Conservation (phyloP, 176 grass and related monocot species). For the Tillandsia fasciculata region DNA sequence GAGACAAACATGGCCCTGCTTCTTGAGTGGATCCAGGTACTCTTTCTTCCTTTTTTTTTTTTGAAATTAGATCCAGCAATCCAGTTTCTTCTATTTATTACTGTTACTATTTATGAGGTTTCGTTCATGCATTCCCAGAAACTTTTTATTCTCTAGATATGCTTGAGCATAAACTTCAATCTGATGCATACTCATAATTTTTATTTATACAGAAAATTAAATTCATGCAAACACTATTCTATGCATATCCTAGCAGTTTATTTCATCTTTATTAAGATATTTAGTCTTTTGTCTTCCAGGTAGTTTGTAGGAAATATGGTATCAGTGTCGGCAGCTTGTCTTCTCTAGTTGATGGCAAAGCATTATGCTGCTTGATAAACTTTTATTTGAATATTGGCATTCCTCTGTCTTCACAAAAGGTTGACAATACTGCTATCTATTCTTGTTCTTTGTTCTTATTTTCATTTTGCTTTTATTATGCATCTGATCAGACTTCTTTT, state of each 20-base stretch:
- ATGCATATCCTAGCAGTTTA: not conserved
- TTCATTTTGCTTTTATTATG: not conserved
- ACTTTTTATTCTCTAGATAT: too few species aligned
- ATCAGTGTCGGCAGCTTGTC: conserved; percentile 22
- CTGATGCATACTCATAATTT: too few species aligned
- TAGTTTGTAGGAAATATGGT: conserved; percentile 40
- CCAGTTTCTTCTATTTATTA: not conserved
- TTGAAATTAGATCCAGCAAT: not conserved
- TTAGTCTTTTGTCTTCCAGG: conserved; percentile 19
- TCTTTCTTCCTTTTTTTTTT: conserved; percentile 20
- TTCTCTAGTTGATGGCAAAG: conserved; percentile 39
- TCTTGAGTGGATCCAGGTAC: conserved; percentile 56
- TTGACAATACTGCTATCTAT: conserved; percentile 7
- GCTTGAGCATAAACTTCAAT: too few species aligned
- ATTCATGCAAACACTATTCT: not conserved
- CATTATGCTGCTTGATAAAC: conserved; percentile 31
- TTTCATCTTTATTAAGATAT: conserved; percentile 1
- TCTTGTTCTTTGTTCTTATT: conserved; percentile 2
- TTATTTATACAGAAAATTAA: too few species aligned
- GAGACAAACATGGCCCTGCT: conserved; percentile 32
- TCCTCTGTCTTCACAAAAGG: conserved; percentile 31
- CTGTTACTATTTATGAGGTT: too few species aligned
- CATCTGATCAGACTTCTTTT: conserved; percentile 3
- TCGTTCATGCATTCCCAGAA: too few species aligned
- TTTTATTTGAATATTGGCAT: conserved; percentile 38